Evolutionary conservation across 768 basidiomycete species (phyloP).

Genomic region (Fibroporia radiculosa): DNA sequence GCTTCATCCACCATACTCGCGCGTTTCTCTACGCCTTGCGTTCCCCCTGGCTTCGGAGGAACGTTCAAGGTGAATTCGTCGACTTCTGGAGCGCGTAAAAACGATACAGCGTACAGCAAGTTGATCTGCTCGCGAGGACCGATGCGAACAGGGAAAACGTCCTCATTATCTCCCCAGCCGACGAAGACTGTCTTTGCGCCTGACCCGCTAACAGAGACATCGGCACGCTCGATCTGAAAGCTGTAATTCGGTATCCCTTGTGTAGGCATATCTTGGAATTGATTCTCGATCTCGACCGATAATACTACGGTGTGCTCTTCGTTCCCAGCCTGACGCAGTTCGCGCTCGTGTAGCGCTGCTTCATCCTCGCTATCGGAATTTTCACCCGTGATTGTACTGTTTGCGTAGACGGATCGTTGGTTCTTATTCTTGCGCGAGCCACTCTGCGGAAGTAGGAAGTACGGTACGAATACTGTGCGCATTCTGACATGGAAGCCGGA

Average conservation of each 20-base stretch:
- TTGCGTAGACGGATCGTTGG: not conserved
- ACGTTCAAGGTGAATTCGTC: conserved; percentile 28
- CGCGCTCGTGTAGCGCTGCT: conserved; percentile 32
- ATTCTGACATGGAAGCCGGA: conserved; percentile 87
- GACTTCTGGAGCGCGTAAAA: conserved; percentile 59
- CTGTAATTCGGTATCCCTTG: conserved; percentile 45
- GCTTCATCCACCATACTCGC: conserved; percentile 2
- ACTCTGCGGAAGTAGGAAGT: conserved; percentile 56
- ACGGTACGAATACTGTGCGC: conserved; percentile 90
- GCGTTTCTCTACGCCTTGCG: not conserved
- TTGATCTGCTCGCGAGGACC: conserved; percentile 76
- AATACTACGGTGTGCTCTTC: conserved; percentile 83
- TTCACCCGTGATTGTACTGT: not conserved
- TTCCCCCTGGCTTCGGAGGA: not conserved
- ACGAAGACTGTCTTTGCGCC: conserved; percentile 43
- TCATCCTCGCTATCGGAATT: conserved; percentile 27
- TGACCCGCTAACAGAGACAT: conserved; percentile 67
- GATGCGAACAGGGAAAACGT: conserved; percentile 67
- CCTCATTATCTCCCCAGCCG: conserved; percentile 37
- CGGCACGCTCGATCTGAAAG: conserved; percentile 70
- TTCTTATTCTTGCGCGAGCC: not conserved
- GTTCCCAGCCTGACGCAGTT: conserved; percentile 53
- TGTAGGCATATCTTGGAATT: conserved; percentile 17
- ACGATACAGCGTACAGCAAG: conserved; percentile 82
- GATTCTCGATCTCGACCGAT: conserved; percentile 88